Evolutionary conservation across 345 rosid species (phyloP).

Genomic region (Cardiospermum halicacabum): DNA sequence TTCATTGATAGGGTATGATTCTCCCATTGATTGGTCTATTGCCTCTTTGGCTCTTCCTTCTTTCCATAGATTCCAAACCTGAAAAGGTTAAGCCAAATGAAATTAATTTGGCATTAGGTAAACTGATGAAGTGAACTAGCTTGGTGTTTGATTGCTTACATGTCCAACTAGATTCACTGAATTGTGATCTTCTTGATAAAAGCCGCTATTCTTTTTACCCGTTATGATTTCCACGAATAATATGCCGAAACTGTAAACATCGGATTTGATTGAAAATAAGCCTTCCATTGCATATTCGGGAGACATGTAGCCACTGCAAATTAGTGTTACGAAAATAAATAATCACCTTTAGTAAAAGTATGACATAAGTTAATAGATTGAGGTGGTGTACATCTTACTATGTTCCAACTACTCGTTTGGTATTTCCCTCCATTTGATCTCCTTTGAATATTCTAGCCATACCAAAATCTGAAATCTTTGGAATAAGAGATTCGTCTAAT

Average conservation of each 20-base stretch:
- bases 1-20: too few relatives aligned
- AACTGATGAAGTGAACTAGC: too few relatives aligned
- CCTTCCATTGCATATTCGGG: not conserved
- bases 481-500: slow-evolving; percentile 28
- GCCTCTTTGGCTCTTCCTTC: too few relatives aligned
- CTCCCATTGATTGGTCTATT: too few relatives aligned
- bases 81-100: too few relatives aligned
- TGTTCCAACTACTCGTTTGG: slow-evolving; percentile 32
- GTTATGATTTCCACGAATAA: not conserved
- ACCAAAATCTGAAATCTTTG: slow-evolving; percentile 42
- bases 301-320: not conserved
- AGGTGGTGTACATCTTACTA: too few relatives aligned
- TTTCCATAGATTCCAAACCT: too few relatives aligned
- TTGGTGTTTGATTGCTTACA: not conserved
- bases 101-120: not conserved
- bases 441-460: slow-evolving; percentile 28
- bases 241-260: not conserved
- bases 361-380: not conserved
- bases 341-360: too few relatives aligned
- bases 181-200: not conserved
- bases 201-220: not conserved
- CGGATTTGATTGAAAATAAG: not conserved
- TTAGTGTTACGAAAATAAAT: not conserved
- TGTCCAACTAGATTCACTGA: not conserved
- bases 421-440: slow-evolving; percentile 21